Base-by-base conservation (phyloP, 2,329 filamentous ascomycete species). In the Microcyclospora pomicola region DNA sequence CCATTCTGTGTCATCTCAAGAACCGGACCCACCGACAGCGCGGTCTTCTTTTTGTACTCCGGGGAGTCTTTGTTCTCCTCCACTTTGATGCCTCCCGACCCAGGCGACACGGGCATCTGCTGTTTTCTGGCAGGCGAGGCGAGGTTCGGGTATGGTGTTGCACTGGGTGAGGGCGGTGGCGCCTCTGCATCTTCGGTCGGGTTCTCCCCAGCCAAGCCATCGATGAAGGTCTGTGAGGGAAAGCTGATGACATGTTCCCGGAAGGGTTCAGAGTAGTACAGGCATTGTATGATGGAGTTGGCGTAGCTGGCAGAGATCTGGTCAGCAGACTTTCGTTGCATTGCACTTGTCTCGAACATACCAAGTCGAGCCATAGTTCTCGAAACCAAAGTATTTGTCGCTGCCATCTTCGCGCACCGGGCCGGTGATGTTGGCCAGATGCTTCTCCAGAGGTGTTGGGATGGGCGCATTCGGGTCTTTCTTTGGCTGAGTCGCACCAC, bases 351-450 rank as follows among this genome's bases (percentile, higher is more conserved):
- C 5, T 24, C 19, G 5, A 31, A 31, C 66, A 56, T 80, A 94
- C 87, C 88, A 96, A 59, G 88, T 96, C 58, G 94, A 96, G 57
- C 88, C 88, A 66, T 94, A 95, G 65, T 98, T 98, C 64, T 98
- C 91, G 59, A 96, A 80, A 12, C 91, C 30, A 9, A 31, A 31
- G 30, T n/a, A 31, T 31, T 31, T 31, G 9, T 31, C 30, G 30
- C 30, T 31, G 4, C 30, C 30, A 31, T 31, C 30, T 31, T n/a
- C 14, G 30, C 30, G 30, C 12, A 15, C 30, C 4, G 87, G 77
- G 3, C 86, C 87, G 42, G 83, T 77, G 59, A 86, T 81, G 61
- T 84, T 80, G 51, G 77, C 73, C 27, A 98, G 71, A 70, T 92
- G 81, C 67, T 85, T 77, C 61, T 80, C 74, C 27, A 80, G 59